Conservation (phyloP, 768 basidiomycete genomes). For the Tulasnella sp. region DNA sequence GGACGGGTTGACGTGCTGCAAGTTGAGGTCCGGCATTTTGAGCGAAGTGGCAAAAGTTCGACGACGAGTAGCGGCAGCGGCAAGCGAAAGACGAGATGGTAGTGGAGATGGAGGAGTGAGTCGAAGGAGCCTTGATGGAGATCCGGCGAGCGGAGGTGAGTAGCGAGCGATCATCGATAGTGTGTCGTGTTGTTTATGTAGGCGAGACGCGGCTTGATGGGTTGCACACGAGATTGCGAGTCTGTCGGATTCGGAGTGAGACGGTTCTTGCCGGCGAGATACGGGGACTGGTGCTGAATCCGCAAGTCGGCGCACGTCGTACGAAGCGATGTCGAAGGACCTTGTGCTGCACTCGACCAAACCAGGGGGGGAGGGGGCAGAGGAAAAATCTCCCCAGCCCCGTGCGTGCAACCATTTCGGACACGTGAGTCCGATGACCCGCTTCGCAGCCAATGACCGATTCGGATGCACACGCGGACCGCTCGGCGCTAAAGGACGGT, state of each 20-base stretch:
- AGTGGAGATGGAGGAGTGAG: background rate
- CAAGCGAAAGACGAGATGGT: background rate
- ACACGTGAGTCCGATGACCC: conserved; percentile 5
- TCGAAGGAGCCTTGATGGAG: background rate
- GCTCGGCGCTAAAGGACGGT: background rate
- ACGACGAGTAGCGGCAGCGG: background rate
- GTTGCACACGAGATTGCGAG: background rate
- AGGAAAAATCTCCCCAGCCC: background rate
- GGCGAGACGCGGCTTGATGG: background rate
- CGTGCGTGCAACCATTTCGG: background rate
- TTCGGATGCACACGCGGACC: background rate
- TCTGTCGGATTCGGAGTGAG: conserved; percentile 6
- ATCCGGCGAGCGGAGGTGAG: background rate
- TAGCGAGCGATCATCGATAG: background rate
- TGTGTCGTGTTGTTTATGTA: background rate
- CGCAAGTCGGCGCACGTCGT: background rate
- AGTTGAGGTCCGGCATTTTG: conserved; percentile 48
- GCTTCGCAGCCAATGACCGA: background rate
- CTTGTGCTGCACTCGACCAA: background rate
- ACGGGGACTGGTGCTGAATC: background rate
- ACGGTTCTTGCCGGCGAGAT: background rate
- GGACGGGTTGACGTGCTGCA: conserved; percentile 72
- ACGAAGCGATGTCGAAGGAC: conserved; percentile 3
- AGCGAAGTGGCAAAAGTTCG: background rate
- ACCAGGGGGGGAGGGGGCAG: background rate